A percentile compares a stretch with the other conserved stretches of the same genome.
These are phyloP conservation scores for Microglena sp. DNA, from an alignment of 139 green algal species.

Conservation along the genomic window DNA sequence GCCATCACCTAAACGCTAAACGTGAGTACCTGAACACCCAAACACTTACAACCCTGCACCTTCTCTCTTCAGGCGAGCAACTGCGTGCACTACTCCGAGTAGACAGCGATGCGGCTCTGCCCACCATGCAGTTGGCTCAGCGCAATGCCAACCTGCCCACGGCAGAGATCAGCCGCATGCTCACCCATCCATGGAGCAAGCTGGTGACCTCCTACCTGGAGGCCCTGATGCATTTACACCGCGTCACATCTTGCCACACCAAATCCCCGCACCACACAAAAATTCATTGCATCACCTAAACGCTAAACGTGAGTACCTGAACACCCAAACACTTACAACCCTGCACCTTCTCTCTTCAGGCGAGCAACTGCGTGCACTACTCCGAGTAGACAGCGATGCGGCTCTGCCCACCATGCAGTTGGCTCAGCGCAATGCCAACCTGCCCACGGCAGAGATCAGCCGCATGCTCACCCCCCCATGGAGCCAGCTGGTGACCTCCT, in stretches of 20 bases:
- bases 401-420: slow-evolving; percentile 12
- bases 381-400: slow-evolving; percentile 14
- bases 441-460: slow-evolving; percentile 5
- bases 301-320: too few relatives aligned
- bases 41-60: too few relatives aligned
- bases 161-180: slow-evolving; percentile 6
- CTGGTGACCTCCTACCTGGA: slow-evolving; percentile 18
- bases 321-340: too few relatives aligned
- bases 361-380: slow-evolving; percentile 1
- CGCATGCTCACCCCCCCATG: slow-evolving; percentile 14
- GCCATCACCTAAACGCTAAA: too few relatives aligned
- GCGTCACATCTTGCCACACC: too few relatives aligned
- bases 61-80: background rate
- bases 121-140: slow-evolving; percentile 16
- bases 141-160: background rate
- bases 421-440: background rate
- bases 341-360: too few relatives aligned
- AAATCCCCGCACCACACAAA: too few relatives aligned
- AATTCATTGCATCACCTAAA: too few relatives aligned
- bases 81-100: slow-evolving; percentile 11
- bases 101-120: slow-evolving; percentile 9
- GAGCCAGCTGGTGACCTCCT: slow-evolving; percentile 12
- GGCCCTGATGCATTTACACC: slow-evolving; percentile 20
- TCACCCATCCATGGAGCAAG: slow-evolving; percentile 14
- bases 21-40: too few relatives aligned